Percentiles rank a stretch among this genome's conserved stretches.
These are phyloP conservation scores for Mycosarcoma mackinlayi DNA, from an alignment of 1,284 basidiomycete genomes.

Conservation along the genomic window DNA sequence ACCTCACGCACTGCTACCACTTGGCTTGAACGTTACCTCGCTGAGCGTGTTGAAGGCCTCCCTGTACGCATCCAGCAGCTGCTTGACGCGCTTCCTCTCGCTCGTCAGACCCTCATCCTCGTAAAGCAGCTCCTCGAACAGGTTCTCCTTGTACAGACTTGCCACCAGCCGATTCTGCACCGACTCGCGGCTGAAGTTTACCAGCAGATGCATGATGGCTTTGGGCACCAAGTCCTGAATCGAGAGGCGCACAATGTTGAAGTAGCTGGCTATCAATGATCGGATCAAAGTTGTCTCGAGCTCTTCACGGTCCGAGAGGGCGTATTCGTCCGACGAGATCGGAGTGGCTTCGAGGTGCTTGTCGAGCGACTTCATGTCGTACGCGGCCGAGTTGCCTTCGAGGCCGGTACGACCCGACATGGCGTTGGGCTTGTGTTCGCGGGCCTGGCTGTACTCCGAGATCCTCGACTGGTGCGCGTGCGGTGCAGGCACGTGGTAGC, in stretches of 20 bases:
- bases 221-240: slow-evolving; percentile 98
- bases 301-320: slow-evolving; percentile 83
- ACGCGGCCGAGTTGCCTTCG: slow-evolving; percentile 85
- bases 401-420: slow-evolving; percentile 74
- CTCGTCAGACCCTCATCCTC: slow-evolving; percentile 95
- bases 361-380: slow-evolving; percentile 97
- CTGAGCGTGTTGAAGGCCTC: slow-evolving; percentile 80
- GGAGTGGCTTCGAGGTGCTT: slow-evolving; percentile 78
- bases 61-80: slow-evolving; percentile 93
- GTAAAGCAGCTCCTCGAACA: slow-evolving; percentile 89
- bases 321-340: slow-evolving; percentile 73
- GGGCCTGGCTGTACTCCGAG: slow-evolving; percentile 32
- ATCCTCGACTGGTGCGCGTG: slow-evolving; percentile 34
- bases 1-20: slow-evolving; percentile 12
- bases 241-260: slow-evolving; percentile 92
- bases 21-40: slow-evolving; percentile 59
- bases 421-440: slow-evolving; percentile 57
- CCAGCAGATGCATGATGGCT: slow-evolving; percentile 75
- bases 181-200: slow-evolving; percentile 94
- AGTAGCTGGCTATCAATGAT: slow-evolving; percentile 93
- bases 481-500: slow-evolving; percentile 35
- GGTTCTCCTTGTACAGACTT: slow-evolving; percentile 80
- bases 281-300: slow-evolving; percentile 96
- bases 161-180: slow-evolving; percentile 96
- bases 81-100: slow-evolving; percentile 92